A percentile compares a stretch with the other conserved stretches of the same genome.
These are phyloP conservation scores for Turnera subulata DNA, from an alignment of 345 rosid genomes.

Conservation along the genomic window DNA sequence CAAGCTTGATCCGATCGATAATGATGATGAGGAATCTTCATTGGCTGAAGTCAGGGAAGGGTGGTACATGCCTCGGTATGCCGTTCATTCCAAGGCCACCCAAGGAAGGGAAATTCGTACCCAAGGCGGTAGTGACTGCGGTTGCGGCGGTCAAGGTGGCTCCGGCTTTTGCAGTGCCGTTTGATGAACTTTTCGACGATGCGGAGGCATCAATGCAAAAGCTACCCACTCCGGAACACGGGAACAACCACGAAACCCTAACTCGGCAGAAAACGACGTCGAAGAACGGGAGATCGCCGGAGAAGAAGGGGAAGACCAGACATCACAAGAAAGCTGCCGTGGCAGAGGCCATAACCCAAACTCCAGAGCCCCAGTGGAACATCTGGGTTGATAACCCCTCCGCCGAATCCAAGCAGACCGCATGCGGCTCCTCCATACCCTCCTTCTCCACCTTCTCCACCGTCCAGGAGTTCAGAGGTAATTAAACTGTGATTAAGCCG, in stretches of 20 bases:
- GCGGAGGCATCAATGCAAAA: no score
- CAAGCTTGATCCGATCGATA: no score
- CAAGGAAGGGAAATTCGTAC: no score
- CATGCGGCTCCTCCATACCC: slow-evolving; percentile 80
- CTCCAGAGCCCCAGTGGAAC: slow-evolving; percentile 79
- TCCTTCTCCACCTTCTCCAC: slow-evolving; percentile 64
- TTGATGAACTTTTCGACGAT: no score
- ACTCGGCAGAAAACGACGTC: slow-evolving; percentile 28
- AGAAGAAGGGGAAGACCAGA: slow-evolving; percentile 26
- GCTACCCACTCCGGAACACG: slow-evolving; percentile 16
- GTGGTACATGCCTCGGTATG: no score
- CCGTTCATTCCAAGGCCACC: no score
- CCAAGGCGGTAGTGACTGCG: no score
- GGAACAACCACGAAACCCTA: slow-evolving; percentile 23
- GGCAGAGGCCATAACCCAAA: slow-evolving; percentile 39
- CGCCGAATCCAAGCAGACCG: slow-evolving; percentile 46
- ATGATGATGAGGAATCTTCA: no score
- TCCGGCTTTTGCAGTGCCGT: no score
- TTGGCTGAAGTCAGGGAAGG: no score
- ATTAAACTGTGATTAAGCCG: neutral
- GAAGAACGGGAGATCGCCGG: slow-evolving; percentile 63
- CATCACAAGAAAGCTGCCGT: slow-evolving; percentile 11
- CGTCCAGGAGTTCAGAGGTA: slow-evolving; percentile 86
- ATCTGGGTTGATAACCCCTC: slow-evolving; percentile 80
- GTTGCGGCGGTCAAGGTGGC: no score